A percentile compares a stretch with the other conserved stretches of the same genome.
Conservation (phyloP, 441 rosid genomes). For the Manihot esculenta region DNA sequence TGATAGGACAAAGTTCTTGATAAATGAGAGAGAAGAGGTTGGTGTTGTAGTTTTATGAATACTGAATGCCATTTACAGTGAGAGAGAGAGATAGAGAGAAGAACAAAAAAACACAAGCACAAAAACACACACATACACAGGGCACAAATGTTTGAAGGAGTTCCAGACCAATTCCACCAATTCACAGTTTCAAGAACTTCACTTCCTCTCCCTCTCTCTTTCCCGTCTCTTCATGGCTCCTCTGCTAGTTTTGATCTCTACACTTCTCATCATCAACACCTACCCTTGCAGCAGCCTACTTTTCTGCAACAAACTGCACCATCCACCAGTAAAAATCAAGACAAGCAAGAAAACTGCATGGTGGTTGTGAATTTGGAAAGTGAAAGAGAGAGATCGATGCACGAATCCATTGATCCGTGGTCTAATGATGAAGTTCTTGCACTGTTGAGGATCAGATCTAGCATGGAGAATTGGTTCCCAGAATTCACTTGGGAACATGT, state of each 20-base stretch:
- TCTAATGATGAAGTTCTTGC: conserved; percentile 78
- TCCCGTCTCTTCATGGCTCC: conserved; percentile 20
- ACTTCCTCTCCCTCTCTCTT: conserved; percentile 43
- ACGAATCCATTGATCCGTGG: conserved; percentile 48
- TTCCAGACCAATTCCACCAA: conserved; percentile 80
- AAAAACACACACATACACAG: conserved; percentile 14
- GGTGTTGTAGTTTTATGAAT: conserved; percentile 27
- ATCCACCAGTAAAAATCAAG: conserved; percentile 28
- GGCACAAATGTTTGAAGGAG: conserved; percentile 70
- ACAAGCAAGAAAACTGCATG: conserved; percentile 27
- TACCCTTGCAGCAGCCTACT: conserved; percentile 26
- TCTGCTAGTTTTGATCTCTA: conserved; percentile 29
- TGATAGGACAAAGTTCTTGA: conserved; percentile 57
- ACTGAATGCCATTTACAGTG: conserved; percentile 25
- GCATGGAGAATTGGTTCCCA: conserved; percentile 71
- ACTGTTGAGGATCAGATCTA: conserved; percentile 80
- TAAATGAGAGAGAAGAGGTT: conserved; percentile 38
- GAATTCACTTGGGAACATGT: conserved; percentile 86
- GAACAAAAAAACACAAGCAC: background rate
- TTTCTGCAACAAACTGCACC: conserved; percentile 41
- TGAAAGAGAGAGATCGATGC: conserved; percentile 32
- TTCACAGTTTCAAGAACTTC: conserved; percentile 55
- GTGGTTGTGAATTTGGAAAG: conserved; percentile 35
- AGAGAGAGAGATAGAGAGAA: conserved; percentile 15
- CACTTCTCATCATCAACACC: conserved; percentile 12